Percentiles rank a stretch among this genome's conserved stretches.
Conservation (phyloP, 1,284 basidiomycete genomes). For the Wallemia hederae region DNA sequence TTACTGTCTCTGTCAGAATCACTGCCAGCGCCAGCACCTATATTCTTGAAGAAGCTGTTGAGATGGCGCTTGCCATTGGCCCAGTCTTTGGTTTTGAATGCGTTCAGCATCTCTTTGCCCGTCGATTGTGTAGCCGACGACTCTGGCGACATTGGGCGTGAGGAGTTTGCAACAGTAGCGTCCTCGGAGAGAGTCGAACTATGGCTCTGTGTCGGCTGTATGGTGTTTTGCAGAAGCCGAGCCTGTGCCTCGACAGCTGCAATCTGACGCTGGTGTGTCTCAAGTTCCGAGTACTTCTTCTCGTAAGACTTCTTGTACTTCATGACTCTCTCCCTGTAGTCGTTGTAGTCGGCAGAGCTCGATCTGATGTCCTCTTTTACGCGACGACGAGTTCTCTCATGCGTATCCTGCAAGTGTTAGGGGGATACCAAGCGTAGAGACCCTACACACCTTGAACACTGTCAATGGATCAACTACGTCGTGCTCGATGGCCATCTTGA, state of each 20-base stretch:
- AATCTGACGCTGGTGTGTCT: not conserved
- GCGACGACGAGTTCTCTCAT: not conserved
- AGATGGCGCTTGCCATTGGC: not conserved
- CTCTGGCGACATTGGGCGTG: not conserved
- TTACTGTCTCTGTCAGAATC: not conserved
- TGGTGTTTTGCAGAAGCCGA: not conserved
- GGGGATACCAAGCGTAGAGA: not conserved
- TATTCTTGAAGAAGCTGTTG: not conserved
- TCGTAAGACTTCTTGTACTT: not conserved
- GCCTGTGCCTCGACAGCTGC: not conserved
- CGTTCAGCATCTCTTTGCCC: not conserved
- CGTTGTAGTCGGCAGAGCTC: not conserved
- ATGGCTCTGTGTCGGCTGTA: not conserved
- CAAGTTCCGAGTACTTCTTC: not conserved
- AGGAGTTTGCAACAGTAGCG: not conserved
- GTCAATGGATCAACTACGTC: not conserved
- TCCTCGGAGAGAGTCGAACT: not conserved
- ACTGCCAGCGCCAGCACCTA: not conserved
- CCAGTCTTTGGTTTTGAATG: conserved; percentile 1
- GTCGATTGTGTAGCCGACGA: not conserved
- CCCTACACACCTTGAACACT: not conserved
- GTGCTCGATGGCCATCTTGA: not conserved
- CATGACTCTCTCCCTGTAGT: not conserved
- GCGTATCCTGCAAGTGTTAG: not conserved
- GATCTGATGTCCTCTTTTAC: conserved; percentile 1